A percentile compares a stretch with the other conserved stretches of the same genome.
Conservation (phyloP, 192 early-diverging fungal genomes). For the Linderina pennispora region DNA sequence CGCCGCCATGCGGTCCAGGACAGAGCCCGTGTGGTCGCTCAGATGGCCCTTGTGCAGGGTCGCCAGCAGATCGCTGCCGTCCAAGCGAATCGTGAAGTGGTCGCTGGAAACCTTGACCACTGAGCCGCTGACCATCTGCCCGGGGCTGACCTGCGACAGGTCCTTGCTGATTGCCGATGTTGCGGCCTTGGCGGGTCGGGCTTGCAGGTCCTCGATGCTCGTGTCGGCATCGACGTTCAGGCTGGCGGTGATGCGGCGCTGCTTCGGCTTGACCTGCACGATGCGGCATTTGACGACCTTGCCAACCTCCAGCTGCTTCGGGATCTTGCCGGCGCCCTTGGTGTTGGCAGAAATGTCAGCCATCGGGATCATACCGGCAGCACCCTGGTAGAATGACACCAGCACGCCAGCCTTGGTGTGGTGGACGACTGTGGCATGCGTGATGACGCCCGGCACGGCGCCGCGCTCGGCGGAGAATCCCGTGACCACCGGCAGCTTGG, state of each 20-base stretch:
- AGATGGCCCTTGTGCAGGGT: constrained; percentile 54
- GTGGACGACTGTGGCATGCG: constrained; percentile 30
- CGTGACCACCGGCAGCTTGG: constrained; percentile 58
- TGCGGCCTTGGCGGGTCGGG: background rate
- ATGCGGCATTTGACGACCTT: constrained; percentile 75
- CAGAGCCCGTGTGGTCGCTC: constrained; percentile 53
- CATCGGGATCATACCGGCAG: constrained; percentile 66
- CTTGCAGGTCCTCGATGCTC: constrained; percentile 30
- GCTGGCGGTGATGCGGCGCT: constrained; percentile 53
- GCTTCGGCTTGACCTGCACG: constrained; percentile 48
- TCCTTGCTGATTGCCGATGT: constrained; percentile 15
- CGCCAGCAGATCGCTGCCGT: constrained; percentile 52
- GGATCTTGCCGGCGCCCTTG: constrained; percentile 29
- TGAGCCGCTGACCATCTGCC: constrained; percentile 49
- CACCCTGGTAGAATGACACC: constrained; percentile 73
- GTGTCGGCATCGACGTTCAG: constrained; percentile 38
- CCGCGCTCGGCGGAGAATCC: constrained; percentile 49
- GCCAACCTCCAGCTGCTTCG: constrained; percentile 53
- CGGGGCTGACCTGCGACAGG: constrained; percentile 30
- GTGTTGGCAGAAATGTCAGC: no score
- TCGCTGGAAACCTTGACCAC: constrained; percentile 50
- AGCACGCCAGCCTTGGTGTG: constrained; percentile 54
- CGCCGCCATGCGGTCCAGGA: constrained; percentile 19
- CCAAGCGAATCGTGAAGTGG: constrained; percentile 50
- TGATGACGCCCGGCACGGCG: constrained; percentile 53